Percentiles rank a stretch among this genome's conserved stretches.
Evolutionary conservation across 768 basidiomycete species (phyloP).

Genomic region (Zangia roseola): DNA sequence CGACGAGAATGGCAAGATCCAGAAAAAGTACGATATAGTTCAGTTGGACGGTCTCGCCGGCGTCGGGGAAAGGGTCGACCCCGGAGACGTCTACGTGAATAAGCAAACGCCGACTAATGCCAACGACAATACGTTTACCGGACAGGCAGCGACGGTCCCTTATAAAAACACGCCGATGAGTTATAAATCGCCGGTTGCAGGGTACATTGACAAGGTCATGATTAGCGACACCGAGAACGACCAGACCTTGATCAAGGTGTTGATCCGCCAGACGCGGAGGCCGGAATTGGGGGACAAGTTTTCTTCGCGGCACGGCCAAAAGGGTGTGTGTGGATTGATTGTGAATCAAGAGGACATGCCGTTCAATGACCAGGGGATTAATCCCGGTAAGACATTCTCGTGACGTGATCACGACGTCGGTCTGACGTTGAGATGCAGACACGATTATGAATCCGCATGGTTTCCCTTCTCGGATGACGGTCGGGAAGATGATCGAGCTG

Average conservation of each 20-base stretch:
- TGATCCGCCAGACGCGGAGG: conserved; percentile 93
- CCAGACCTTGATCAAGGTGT: conserved; percentile 93
- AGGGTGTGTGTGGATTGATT: conserved; percentile 97
- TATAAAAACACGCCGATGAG: conserved; percentile 92
- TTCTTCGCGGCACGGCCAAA: conserved; percentile 96
- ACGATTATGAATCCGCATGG: conserved; percentile 99
- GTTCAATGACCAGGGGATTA: conserved; percentile 97
- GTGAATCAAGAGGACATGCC: conserved; percentile 99
- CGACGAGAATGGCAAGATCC: conserved; percentile 75
- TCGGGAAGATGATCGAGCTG: conserved; percentile 99
- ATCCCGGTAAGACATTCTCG: conserved; percentile 65
- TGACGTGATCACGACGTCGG: conserved; percentile 5
- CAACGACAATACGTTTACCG: conserved; percentile 86
- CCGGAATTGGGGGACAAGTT: conserved; percentile 99
- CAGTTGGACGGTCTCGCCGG: conserved; percentile 92
- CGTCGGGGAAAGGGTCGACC: conserved; percentile 91
- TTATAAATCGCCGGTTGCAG: conserved; percentile 92
- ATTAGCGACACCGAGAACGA: conserved; percentile 96
- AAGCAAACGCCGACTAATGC: conserved; percentile 95
- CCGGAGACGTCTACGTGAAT: conserved; percentile 93
- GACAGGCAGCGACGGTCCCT: conserved; percentile 76
- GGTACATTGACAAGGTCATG: conserved; percentile 97
- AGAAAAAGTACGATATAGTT: conserved; percentile 88
- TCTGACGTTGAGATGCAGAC: conserved; percentile 48
- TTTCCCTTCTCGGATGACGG: conserved; percentile 99